These are phyloP conservation scores for Actinomortierella wolfii DNA, from an alignment of 371 early-diverging fungal species.

Conservation along the genomic window DNA sequence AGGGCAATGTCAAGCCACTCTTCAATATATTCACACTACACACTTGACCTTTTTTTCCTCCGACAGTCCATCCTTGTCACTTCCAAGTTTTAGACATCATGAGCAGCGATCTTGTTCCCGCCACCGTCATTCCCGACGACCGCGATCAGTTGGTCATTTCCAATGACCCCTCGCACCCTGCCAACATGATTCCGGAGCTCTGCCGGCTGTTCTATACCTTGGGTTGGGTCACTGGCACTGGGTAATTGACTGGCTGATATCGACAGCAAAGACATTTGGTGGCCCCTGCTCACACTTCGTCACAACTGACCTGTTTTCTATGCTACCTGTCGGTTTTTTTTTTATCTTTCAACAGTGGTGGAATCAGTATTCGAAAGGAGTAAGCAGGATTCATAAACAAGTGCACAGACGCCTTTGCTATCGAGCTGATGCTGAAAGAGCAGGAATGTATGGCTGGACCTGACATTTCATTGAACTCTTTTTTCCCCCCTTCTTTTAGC, in stretches of 20 bases:
- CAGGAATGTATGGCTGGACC: neutral
- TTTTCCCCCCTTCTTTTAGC: slow-evolving; percentile 45
- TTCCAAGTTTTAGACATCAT: slow-evolving; percentile 8
- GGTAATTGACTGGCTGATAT: slow-evolving; percentile 47
- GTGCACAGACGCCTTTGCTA: neutral
- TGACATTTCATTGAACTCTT: neutral
- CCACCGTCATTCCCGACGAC: no score
- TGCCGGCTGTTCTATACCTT: slow-evolving; percentile 88
- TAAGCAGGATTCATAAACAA: slow-evolving; percentile 44
- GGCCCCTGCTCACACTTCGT: no score
- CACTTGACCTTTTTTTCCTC: no score
- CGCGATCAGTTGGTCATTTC: slow-evolving; percentile 58
- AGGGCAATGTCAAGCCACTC: no score
- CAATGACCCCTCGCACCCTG: slow-evolving; percentile 72
- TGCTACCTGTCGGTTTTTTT: slow-evolving; percentile 1
- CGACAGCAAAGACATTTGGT: no score
- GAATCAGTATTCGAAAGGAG: slow-evolving; percentile 87
- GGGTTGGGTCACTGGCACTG: slow-evolving; percentile 97
- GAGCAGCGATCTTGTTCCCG: slow-evolving; percentile 17
- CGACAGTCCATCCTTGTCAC: no score
- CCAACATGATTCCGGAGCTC: slow-evolving; percentile 94
- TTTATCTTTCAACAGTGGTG: slow-evolving; percentile 62
- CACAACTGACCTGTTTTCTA: neutral
- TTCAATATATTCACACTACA: no score
- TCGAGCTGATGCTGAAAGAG: neutral